phyloP scores from a whole-genome alignment of 2,329 filamentous ascomycete species.

The Scytalidium lignicola region DNA sequence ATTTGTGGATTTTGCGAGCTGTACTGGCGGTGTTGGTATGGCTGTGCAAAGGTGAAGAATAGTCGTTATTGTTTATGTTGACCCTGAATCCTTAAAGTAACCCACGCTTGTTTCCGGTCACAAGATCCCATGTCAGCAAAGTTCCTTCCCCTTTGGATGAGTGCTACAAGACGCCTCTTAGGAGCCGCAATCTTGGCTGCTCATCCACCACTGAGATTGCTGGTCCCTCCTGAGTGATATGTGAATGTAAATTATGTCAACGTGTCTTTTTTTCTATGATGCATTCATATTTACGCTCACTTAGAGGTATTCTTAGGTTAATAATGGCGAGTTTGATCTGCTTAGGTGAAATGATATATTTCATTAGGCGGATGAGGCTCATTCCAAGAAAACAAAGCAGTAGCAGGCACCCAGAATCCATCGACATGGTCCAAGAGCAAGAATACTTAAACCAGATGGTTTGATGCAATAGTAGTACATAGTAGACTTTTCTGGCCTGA shows the following conservation, averaged over 20 bases:
- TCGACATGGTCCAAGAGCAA: no score
- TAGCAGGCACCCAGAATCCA: no score
- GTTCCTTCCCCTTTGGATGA: neutral
- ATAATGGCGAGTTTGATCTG: no score
- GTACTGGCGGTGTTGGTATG: neutral
- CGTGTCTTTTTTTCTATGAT: neutral
- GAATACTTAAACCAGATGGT: no score
- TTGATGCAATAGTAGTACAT: no score
- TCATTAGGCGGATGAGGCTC: no score
- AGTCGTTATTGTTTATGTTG: neutral
- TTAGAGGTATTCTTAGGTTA: no score
- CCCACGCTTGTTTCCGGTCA: neutral
- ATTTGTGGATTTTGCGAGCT: neutral
- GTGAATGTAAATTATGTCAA: neutral
- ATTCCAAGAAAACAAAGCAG: no score
- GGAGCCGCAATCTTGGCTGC: neutral
- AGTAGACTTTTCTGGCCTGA: no score
- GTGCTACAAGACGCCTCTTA: neutral
- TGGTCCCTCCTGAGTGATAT: neutral
- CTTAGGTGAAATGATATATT: no score
- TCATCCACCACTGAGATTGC: no score
- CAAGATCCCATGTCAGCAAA: neutral
- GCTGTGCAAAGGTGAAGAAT: neutral
- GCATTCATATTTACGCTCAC: no score
- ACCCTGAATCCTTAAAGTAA: neutral